Percentiles rank a stretch among this genome's conserved stretches.
Conservation (phyloP, 2,329 filamentous ascomycete species). For the Arachnomyces sp. region DNA sequence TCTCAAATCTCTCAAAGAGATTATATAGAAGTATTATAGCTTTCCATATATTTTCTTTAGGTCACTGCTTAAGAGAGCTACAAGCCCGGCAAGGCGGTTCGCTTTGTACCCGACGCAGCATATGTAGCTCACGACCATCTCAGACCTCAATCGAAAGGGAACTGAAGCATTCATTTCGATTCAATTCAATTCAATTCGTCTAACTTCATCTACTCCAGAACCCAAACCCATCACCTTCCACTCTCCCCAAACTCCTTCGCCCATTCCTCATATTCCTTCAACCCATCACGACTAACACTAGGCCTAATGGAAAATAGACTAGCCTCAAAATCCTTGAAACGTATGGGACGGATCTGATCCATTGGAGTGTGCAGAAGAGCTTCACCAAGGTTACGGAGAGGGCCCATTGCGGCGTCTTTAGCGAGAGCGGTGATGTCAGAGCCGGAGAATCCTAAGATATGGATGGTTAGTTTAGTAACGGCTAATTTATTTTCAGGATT, state of each 20-base stretch:
- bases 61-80: too few relatives aligned
- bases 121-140: too few relatives aligned
- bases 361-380: constrained; percentile 83
- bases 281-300: constrained; percentile 75
- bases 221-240: constrained; percentile 52
- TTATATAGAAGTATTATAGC: too few relatives aligned
- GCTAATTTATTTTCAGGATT: neutral
- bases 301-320: constrained; percentile 81
- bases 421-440: constrained; percentile 94
- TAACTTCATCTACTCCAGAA: too few relatives aligned
- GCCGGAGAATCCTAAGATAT: constrained; percentile 76
- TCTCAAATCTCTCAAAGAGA: too few relatives aligned
- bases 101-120: too few relatives aligned
- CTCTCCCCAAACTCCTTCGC: constrained; percentile 86
- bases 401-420: constrained; percentile 97
- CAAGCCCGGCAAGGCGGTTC: too few relatives aligned
- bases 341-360: constrained; percentile 87
- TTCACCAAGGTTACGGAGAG: constrained; percentile 81
- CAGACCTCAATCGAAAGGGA: too few relatives aligned
- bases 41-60: too few relatives aligned
- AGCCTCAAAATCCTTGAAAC: constrained; percentile 71
- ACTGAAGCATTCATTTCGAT: too few relatives aligned
- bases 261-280: constrained; percentile 92
- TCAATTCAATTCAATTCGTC: too few relatives aligned
- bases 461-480: neutral